Percentiles rank a stretch among this genome's conserved stretches.
phyloP scores from a whole-genome alignment of 2,329 filamentous ascomycete species.

The Sordariomycetes sp. region DNA sequence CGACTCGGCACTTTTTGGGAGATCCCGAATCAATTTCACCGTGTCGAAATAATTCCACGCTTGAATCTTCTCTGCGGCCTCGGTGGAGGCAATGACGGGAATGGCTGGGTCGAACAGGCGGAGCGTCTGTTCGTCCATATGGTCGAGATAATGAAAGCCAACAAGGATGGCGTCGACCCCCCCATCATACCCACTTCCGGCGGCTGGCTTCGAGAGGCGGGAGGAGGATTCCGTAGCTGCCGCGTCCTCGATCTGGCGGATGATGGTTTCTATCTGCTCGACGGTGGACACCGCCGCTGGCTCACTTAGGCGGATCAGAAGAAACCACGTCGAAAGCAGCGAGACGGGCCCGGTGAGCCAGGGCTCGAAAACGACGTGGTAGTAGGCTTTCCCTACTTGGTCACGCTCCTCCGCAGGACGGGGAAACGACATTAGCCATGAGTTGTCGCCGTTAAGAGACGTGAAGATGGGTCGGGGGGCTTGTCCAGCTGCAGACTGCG shows the following conservation, averaged over 20 bases:
- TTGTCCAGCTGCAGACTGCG: background rate
- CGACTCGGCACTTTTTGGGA: slow-evolving; percentile 1
- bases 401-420: slow-evolving; percentile 13
- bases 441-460: slow-evolving; percentile 21
- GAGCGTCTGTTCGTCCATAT: slow-evolving; percentile 11
- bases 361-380: slow-evolving; percentile 20
- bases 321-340: slow-evolving; percentile 11
- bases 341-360: slow-evolving; percentile 18
- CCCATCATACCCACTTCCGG: background rate
- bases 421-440: slow-evolving; percentile 22
- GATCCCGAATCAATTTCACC: slow-evolving; percentile 8
- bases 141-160: slow-evolving; percentile 11
- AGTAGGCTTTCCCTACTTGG: slow-evolving; percentile 13
- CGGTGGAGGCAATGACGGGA: slow-evolving; percentile 10
- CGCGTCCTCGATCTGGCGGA: slow-evolving; percentile 9
- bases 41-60: slow-evolving; percentile 12
- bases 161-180: slow-evolving; percentile 12
- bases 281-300: background rate
- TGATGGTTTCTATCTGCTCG: slow-evolving; percentile 7
- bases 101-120: slow-evolving; percentile 10
- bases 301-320: slow-evolving; percentile 8
- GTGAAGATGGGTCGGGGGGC: slow-evolving; percentile 16
- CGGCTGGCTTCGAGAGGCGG: background rate
- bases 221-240: background rate
- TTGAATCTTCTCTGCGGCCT: slow-evolving; percentile 7